phyloP scores from a whole-genome alignment of 768 basidiomycete species.

The Suillus plorans region DNA sequence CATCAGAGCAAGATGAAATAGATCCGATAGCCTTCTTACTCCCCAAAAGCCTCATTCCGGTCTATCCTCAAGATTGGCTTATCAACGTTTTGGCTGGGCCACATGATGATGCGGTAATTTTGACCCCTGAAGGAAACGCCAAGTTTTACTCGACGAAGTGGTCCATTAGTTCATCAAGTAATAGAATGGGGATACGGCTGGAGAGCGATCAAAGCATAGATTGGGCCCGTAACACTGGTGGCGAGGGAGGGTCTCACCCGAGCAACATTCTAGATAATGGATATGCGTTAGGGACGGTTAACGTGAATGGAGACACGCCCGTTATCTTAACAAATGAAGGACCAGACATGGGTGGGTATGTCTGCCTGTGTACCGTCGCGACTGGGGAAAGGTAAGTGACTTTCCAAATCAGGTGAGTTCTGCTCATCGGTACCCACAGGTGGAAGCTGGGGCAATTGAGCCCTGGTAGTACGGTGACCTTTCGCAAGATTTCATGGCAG shows the following conservation, averaged over 20 bases:
- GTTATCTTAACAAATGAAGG: slow-evolving; percentile 63
- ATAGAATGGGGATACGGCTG: slow-evolving; percentile 64
- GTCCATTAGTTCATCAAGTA: slow-evolving; percentile 56
- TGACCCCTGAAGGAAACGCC: slow-evolving; percentile 46
- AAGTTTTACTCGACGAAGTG: slow-evolving; percentile 53
- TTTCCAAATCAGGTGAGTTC: neutral
- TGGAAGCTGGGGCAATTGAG: slow-evolving; percentile 70
- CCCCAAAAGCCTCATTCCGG: slow-evolving; percentile 36
- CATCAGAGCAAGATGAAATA: slow-evolving; percentile 16
- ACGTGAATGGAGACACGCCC: slow-evolving; percentile 70
- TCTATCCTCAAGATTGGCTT: slow-evolving; percentile 49
- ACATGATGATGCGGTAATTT: slow-evolving; percentile 57
- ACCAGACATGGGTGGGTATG: slow-evolving; percentile 63
- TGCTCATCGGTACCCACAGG: slow-evolving; percentile 31
- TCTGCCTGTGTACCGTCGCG: slow-evolving; percentile 55
- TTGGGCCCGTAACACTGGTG: slow-evolving; percentile 58
- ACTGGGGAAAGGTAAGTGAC: slow-evolving; percentile 47
- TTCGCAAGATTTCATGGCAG: slow-evolving; percentile 48
- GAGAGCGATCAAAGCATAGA: slow-evolving; percentile 41
- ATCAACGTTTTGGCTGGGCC: slow-evolving; percentile 61
- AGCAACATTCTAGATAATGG: slow-evolving; percentile 66
- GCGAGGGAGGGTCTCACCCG: slow-evolving; percentile 68
- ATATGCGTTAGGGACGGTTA: slow-evolving; percentile 54
- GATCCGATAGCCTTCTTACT: slow-evolving; percentile 13
- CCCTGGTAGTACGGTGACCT: slow-evolving; percentile 54